Evolutionary conservation across 257 asterid genomes (phyloP).

Genomic region (Fraxinus quadrangulata): DNA sequence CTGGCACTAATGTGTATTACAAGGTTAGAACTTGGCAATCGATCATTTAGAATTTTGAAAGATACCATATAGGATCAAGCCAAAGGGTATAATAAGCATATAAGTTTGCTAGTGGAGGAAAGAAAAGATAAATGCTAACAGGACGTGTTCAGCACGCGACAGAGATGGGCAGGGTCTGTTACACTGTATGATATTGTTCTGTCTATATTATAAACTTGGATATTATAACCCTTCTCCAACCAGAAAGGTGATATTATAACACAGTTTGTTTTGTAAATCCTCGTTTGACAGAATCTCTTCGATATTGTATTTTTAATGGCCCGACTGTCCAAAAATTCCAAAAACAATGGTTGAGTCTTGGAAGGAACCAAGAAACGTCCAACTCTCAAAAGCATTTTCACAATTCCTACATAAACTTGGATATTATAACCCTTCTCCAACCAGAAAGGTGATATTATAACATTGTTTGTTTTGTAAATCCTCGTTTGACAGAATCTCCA

Average conservation of each 20-base stretch:
- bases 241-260: background rate
- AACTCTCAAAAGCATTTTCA: background rate
- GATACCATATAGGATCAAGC: background rate
- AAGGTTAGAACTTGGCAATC: background rate
- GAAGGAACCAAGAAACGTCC: background rate
- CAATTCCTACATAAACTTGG: background rate
- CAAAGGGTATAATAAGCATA: background rate
- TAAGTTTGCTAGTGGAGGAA: background rate
- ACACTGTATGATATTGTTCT: background rate
- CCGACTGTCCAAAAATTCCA: background rate
- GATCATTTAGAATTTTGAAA: background rate
- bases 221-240: background rate
- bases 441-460: background rate
- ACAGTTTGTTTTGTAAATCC: background rate
- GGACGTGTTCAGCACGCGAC: background rate
- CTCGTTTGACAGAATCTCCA: background rate
- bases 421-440: background rate
- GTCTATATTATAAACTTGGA: background rate
- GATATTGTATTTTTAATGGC: background rate
- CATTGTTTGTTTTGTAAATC: background rate
- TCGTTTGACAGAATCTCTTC: background rate
- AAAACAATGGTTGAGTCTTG: background rate
- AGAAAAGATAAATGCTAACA: background rate
- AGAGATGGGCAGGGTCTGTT: background rate
- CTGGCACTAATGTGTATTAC: background rate